Base-by-base conservation (phyloP, 164 flowering plant species). In the Vitis labrusca region DNA sequence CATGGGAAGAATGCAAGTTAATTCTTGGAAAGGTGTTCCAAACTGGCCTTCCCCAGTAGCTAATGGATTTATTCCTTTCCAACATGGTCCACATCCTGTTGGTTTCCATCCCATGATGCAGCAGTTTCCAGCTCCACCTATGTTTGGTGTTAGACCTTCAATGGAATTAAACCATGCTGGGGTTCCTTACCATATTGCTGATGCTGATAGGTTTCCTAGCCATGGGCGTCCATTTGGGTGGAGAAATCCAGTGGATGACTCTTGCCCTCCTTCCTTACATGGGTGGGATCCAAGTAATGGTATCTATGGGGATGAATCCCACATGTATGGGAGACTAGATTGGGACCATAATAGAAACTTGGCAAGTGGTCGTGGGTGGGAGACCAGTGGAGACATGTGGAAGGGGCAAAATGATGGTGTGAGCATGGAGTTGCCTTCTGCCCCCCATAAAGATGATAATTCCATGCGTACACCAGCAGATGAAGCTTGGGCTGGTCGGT, bases 191-290 rank as follows among this genome's bases (percentile, higher is more conserved):
- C 88, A 79, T 68, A 73, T 84, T 64, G 67, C 84, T 73, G 88
- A 88, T 72, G 80, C 76, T 64, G 87, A 86, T 53, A 72, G 89
- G 51, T 86, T 82, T 81, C 66, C 88, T 55, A 77, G 80, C 30
- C 91, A 82, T 78, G 86, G 74, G 5, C 88, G 83, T 14, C 83
- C 90, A 53, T 80, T 77, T 79, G 94, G 89, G 73, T 89, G 94
- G 94, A 82, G 75, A 44, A 85, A 80, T 76, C 82, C 84, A 9
- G 74, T 76, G 14, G 90, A 89, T 68, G 86, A 82, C 55, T 56
- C 84, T 15, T 77, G 73, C 51, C 83, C 85, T 47, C 81, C 83
- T 29, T 83, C 84, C 30, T 50, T 87, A 59, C 86, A 79, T 78
- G 89, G 82, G 54, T 90, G 94, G 92, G 91, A 85, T 76, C 77